phyloP scores from a whole-genome alignment of 2,329 filamentous ascomycete species.

The Curvularia spicifera region DNA sequence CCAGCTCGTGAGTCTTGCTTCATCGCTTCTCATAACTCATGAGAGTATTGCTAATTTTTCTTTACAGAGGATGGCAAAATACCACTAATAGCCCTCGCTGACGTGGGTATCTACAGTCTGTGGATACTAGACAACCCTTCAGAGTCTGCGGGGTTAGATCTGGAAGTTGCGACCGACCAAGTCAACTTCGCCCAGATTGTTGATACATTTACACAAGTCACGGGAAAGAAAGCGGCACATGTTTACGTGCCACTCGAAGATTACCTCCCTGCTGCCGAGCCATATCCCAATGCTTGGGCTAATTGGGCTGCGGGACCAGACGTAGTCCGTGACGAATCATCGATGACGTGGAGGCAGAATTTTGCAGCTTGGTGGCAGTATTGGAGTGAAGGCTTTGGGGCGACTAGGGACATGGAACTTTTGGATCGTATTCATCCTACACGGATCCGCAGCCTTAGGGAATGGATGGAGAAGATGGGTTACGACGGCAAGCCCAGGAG shows the following conservation, averaged over 20 bases:
- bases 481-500: neutral
- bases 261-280: neutral
- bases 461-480: neutral
- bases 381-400: conserved; percentile 54
- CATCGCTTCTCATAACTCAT: neutral
- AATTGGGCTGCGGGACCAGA: neutral
- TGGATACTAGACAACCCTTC: conserved; percentile 40
- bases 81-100: conserved; percentile 21
- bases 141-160: conserved; percentile 33
- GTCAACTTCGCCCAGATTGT: conserved; percentile 39
- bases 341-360: conserved; percentile 1
- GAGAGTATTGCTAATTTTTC: neutral
- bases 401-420: conserved; percentile 47
- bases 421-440: conserved; percentile 61
- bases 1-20: neutral
- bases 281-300: neutral
- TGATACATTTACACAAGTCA: conserved; percentile 41
- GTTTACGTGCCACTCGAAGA: conserved; percentile 16
- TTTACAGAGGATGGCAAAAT: neutral
- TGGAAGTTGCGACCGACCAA: conserved; percentile 38
- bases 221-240: conserved; percentile 40
- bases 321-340: neutral
- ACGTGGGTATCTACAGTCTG: conserved; percentile 37
- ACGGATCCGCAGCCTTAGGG: conserved; percentile 48
- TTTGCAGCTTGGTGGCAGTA: conserved; percentile 59